These are phyloP conservation scores for Prunus mume DNA, from an alignment of 306 rosid species.

Conservation along the genomic window DNA sequence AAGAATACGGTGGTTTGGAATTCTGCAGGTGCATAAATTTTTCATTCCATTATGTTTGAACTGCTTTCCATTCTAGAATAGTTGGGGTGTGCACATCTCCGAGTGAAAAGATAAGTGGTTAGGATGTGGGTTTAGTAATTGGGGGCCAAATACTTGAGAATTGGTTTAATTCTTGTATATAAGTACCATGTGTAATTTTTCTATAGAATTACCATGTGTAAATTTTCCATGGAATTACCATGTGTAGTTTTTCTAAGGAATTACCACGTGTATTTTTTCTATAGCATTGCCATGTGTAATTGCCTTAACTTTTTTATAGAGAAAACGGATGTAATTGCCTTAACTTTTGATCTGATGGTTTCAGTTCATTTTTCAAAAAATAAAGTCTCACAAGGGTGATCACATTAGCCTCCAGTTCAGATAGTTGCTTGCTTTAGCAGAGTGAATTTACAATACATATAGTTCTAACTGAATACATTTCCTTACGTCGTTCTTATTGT, in stretches of 20 bases:
- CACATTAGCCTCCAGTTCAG: background rate
- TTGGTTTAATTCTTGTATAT: background rate
- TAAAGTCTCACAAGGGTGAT: background rate
- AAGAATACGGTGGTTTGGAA: constrained; percentile 68
- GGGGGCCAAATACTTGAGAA: background rate
- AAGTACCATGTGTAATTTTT: no score
- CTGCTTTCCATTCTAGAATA: background rate
- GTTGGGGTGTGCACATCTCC: background rate
- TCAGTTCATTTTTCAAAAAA: background rate
- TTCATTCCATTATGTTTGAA: constrained; percentile 7
- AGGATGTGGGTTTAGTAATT: background rate
- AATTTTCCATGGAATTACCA: no score
- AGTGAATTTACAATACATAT: background rate
- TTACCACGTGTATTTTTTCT: no score
- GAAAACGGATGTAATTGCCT: background rate
- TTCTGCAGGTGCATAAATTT: constrained; percentile 60
- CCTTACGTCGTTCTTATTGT: background rate
- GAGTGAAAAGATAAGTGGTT: background rate
- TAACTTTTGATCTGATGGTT: background rate
- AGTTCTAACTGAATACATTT: background rate
- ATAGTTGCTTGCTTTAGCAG: background rate
- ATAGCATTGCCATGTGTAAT: no score
- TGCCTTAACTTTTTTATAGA: no score
- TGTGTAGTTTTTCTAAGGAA: no score
- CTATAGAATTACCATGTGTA: no score